phyloP scores from a whole-genome alignment of 371 early-diverging fungal genomes.

The Entomophthora muscae region DNA sequence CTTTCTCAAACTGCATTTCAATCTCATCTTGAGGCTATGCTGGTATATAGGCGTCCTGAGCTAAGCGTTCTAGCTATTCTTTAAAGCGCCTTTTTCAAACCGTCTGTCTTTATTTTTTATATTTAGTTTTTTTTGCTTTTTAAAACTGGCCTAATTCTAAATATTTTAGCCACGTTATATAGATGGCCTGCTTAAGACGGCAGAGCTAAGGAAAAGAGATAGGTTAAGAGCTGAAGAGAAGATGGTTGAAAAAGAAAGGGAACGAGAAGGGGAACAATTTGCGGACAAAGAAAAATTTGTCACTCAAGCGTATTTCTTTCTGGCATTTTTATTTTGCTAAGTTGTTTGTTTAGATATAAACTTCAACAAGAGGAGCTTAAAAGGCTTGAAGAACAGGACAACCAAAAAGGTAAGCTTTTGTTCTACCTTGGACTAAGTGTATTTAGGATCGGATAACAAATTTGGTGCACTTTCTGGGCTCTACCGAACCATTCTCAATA shows the following conservation, averaged over 20 bases:
- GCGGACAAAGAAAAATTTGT: conserved; percentile 74
- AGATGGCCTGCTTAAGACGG: conserved; percentile 43
- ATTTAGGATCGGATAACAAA: background rate
- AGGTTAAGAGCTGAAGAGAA: conserved; percentile 61
- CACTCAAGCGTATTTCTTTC: conserved; percentile 46
- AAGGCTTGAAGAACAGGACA: conserved; percentile 66
- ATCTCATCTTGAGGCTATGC: too few species aligned
- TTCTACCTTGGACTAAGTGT: too few species aligned
- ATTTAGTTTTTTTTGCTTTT: conserved; percentile 5
- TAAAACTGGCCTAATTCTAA: too few species aligned
- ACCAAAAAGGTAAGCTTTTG: conserved; percentile 23
- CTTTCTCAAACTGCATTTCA: too few species aligned
- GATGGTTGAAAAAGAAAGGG: conserved; percentile 58
- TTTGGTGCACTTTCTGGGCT: conserved; percentile 15
- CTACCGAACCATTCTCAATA: conserved; percentile 28
- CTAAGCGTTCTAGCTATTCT: too few species aligned
- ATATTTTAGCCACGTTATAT: conserved; percentile 58
- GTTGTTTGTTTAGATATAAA: conserved; percentile 28
- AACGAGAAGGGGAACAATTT: conserved; percentile 43
- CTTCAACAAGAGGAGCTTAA: conserved; percentile 60
- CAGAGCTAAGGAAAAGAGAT: conserved; percentile 68
- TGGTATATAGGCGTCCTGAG: too few species aligned
- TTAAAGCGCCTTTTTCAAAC: too few species aligned
- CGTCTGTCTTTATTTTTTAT: too few species aligned
- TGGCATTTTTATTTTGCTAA: background rate